These are phyloP conservation scores for Cenchrus americanus DNA, from an alignment of 176 grass and related monocot species.

Conservation along the genomic window DNA sequence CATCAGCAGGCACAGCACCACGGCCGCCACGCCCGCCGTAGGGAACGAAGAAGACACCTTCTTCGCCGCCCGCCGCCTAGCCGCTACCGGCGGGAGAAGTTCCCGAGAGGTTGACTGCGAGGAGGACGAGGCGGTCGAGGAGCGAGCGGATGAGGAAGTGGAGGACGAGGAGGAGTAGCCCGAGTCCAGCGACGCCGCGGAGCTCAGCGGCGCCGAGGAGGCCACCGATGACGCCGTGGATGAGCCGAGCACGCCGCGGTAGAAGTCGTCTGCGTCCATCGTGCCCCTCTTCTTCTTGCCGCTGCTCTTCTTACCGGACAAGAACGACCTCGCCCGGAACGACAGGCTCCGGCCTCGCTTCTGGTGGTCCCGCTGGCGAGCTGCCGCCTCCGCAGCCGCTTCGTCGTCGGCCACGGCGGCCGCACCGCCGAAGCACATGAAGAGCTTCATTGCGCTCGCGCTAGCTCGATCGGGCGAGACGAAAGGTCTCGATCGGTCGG, in stretches of 20 bases:
- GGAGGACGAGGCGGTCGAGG: conserved; percentile 3
- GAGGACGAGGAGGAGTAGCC: neutral
- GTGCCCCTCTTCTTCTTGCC: neutral
- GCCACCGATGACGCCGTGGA: conserved; percentile 1
- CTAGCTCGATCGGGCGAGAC: neutral
- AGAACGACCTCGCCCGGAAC: neutral
- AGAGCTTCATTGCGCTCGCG: neutral
- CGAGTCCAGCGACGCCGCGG: conserved; percentile 20
- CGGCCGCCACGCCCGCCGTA: conserved; percentile 7
- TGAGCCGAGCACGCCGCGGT: neutral
- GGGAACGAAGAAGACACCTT: neutral
- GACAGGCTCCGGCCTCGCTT: neutral
- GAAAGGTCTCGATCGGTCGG: neutral
- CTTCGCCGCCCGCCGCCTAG: neutral
- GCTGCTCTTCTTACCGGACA: neutral
- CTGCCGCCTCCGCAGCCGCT: neutral
- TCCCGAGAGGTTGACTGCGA: neutral
- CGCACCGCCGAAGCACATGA: conserved; percentile 42
- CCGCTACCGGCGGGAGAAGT: neutral
- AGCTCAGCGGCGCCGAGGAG: conserved; percentile 24
- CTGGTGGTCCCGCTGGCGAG: neutral
- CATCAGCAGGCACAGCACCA: conserved; percentile 54
- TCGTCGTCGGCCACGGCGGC: conserved; percentile 23
- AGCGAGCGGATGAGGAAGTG: neutral
- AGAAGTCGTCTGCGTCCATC: neutral